Conservation (phyloP, 176 grass and related monocot species). For the Coix lacrymajobi region DNA sequence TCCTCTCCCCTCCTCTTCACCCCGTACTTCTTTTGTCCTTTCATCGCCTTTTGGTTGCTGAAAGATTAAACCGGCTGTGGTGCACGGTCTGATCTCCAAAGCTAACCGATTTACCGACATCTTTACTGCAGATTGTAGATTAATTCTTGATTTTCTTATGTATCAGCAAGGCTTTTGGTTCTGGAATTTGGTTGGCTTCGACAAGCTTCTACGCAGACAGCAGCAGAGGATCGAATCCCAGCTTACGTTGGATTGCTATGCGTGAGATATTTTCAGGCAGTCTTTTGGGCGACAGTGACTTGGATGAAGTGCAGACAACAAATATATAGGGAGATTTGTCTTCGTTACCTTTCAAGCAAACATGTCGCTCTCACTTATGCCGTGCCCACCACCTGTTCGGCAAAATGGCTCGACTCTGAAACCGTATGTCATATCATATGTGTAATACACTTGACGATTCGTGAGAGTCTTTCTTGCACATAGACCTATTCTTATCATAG, state of each 20-base stretch:
- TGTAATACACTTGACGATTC: background rate
- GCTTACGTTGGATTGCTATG: background rate
- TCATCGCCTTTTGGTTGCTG: too few species aligned
- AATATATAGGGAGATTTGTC: background rate
- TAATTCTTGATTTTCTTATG: background rate
- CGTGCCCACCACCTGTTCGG: constrained; percentile 8
- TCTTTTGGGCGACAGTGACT: constrained; percentile 17
- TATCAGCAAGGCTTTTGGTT: background rate
- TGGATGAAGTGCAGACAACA: background rate
- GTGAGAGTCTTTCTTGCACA: constrained; percentile 3
- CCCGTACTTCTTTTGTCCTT: too few species aligned
- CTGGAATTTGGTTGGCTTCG: background rate
- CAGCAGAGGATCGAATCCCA: background rate
- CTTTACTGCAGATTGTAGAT: background rate
- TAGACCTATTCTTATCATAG: constrained; percentile 14
- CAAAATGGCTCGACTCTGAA: constrained; percentile 16
- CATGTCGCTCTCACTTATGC: background rate
- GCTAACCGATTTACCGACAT: too few species aligned
- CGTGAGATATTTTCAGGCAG: background rate
- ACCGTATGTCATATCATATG: background rate
- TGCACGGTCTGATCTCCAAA: too few species aligned
- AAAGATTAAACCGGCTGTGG: too few species aligned
- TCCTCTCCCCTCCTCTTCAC: too few species aligned
- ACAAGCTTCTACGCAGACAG: background rate
- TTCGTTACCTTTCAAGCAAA: background rate